A percentile compares a stretch with the other conserved stretches of the same genome.
Evolutionary conservation across 2,329 filamentous ascomycete genomes (phyloP).

Genomic region (Sporothrix sp.): DNA sequence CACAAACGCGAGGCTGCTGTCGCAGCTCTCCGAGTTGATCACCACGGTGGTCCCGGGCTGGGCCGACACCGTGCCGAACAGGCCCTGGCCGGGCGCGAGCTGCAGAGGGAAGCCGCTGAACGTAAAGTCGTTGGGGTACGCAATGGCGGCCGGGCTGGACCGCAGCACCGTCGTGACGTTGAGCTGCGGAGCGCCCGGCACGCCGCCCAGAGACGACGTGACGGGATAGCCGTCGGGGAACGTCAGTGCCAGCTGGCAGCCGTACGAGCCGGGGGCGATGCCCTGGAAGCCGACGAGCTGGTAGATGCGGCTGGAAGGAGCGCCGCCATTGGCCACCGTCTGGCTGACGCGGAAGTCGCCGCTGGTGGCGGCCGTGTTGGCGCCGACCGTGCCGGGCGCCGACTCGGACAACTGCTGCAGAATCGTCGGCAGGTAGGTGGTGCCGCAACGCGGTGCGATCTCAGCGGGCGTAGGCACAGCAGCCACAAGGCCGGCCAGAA

Average conservation of each 20-base stretch:
- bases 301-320: conserved; percentile 9
- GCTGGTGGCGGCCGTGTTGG: conserved; percentile 6
- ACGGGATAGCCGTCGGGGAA: conserved; percentile 8
- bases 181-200: conserved; percentile 3
- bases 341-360: conserved; percentile 12
- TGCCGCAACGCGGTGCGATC: conserved; percentile 10
- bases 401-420: conserved; percentile 13
- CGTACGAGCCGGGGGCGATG: conserved; percentile 9
- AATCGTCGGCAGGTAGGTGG: conserved; percentile 15
- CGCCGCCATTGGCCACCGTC: background rate
- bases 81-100: conserved; percentile 7
- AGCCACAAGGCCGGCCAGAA: conserved; percentile 2
- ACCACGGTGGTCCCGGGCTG: conserved; percentile 6
- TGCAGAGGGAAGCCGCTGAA: conserved; percentile 1
- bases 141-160: conserved; percentile 4
- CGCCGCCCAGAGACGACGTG: background rate
- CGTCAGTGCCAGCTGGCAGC: conserved; percentile 10
- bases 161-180: conserved; percentile 11
- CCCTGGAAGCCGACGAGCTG: conserved; percentile 14
- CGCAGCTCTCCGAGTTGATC: conserved; percentile 12
- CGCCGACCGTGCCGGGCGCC: conserved; percentile 5
- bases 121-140: conserved; percentile 8
- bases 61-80: conserved; percentile 9
- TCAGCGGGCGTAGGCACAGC: conserved; percentile 10
- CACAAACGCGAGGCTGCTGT: conserved; percentile 8